These are phyloP conservation scores for Venturia carpophila DNA, from an alignment of 2,329 filamentous ascomycete genomes.

Conservation along the genomic window DNA sequence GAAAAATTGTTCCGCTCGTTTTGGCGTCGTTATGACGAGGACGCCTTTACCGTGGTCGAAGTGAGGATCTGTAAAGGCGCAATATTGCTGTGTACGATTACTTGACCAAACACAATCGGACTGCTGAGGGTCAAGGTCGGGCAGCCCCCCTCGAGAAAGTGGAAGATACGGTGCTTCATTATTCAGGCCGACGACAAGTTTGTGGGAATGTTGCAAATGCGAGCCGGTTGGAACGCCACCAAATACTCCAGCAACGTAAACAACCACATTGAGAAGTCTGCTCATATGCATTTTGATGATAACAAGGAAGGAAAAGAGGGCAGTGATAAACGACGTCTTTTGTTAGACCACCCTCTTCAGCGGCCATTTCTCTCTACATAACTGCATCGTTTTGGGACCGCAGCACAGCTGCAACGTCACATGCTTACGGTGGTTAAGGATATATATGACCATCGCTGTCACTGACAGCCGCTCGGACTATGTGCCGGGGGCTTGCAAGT, in stretches of 20 bases:
- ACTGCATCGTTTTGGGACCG: no score
- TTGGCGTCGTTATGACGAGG: not conserved
- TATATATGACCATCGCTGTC: no score
- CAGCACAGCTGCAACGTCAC: no score
- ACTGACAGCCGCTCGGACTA: no score
- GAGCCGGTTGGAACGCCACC: not conserved
- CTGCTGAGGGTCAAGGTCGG: not conserved
- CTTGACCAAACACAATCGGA: not conserved
- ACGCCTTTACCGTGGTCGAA: conserved; percentile 1
- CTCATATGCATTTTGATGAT: no score
- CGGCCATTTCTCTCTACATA: no score
- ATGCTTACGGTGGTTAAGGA: no score
- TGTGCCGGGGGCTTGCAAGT: no score
- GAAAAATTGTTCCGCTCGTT: not conserved
- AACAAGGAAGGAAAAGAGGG: no score
- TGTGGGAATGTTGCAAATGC: not conserved
- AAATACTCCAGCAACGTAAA: not conserved
- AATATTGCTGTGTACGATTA: not conserved
- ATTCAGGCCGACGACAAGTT: not conserved
- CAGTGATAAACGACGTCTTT: no score
- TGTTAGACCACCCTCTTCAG: no score
- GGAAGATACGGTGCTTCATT: not conserved
- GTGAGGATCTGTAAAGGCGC: not conserved
- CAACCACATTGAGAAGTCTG: not conserved
- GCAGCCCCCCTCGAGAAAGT: not conserved